Evolutionary conservation across 106 monocot species (phyloP).

Genomic region (Dioscorea zingiberensis): DNA sequence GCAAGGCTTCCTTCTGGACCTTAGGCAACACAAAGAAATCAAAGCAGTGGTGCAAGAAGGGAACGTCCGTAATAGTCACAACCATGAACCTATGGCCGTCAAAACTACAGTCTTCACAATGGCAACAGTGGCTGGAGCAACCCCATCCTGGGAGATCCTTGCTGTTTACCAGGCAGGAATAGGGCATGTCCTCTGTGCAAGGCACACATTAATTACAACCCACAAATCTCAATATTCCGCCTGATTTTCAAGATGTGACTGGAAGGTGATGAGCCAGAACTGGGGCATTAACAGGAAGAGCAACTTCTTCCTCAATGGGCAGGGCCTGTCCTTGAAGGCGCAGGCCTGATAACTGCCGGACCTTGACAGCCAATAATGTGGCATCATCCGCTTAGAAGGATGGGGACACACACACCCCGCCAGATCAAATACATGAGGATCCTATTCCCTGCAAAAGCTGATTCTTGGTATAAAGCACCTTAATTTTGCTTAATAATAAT

Average conservation of each 20-base stretch:
- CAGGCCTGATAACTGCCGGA: constrained; percentile 39
- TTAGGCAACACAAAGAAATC: constrained; percentile 18
- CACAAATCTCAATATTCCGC: no score
- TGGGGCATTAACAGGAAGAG: no score
- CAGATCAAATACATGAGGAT: no score
- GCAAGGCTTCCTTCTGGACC: constrained; percentile 41
- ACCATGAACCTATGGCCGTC: constrained; percentile 68
- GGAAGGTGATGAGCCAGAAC: constrained; percentile 57
- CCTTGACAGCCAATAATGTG: no score
- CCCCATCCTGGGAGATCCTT: constrained; percentile 56
- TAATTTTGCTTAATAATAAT: no score
- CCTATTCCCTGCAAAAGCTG: no score
- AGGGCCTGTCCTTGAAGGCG: constrained; percentile 49
- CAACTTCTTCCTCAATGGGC: constrained; percentile 34
- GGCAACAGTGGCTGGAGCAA: constrained; percentile 68
- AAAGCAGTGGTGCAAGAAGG: constrained; percentile 32
- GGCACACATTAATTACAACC: constrained; percentile 17
- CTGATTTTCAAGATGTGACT: constrained; percentile 29
- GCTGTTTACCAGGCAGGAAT: constrained; percentile 43
- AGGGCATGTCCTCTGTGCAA: constrained; percentile 43
- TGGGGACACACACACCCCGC: constrained; percentile 24
- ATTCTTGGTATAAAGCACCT: no score
- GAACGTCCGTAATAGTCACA: constrained; percentile 36
- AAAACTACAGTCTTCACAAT: constrained; percentile 43
- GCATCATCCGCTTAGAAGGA: constrained; percentile 46